phyloP scores from a whole-genome alignment of 352 stramenopile genomes.

The Phytophthora brassicae region DNA sequence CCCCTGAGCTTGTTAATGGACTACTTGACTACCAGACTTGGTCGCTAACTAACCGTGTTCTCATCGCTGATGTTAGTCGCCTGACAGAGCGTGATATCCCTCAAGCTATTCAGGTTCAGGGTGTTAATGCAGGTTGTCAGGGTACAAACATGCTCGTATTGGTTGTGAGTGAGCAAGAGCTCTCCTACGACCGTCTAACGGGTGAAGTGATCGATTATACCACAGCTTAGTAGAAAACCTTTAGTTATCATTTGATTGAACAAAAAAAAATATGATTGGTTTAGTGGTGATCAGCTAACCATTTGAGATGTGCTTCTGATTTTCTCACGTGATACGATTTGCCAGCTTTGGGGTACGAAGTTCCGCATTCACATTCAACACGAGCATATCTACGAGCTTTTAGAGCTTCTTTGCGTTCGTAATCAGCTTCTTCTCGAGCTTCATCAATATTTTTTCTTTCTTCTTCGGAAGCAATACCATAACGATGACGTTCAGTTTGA shows the following conservation, averaged over 20 bases:
- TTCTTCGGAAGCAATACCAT: conserved; percentile 16
- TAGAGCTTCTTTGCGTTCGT: conserved; percentile 3
- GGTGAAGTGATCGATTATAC: too few relatives aligned
- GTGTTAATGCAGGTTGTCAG: too few relatives aligned
- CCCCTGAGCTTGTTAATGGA: conserved; percentile 23
- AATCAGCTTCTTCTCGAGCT: conserved; percentile 8
- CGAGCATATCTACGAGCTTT: conserved; percentile 4
- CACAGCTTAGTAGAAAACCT: background rate
- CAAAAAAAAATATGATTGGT: conserved; percentile 11
- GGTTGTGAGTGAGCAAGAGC: too few relatives aligned
- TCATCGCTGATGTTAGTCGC: conserved; percentile 10
- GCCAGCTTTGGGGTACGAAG: background rate
- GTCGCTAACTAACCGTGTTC: conserved; percentile 14
- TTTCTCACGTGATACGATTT: conserved; percentile 11
- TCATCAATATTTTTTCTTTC: conserved; percentile 8
- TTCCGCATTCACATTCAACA: conserved; percentile 11
- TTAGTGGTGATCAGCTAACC: conserved; percentile 11
- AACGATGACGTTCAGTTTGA: conserved; percentile 18
- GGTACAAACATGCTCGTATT: too few relatives aligned
- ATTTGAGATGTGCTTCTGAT: conserved; percentile 7
- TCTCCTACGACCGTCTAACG: too few relatives aligned
- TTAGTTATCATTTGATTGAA: background rate
- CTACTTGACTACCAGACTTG: conserved; percentile 28
- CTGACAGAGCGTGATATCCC: too few relatives aligned
- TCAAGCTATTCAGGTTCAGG: too few relatives aligned